Base-by-base conservation (phyloP, 1,139 yeast species). In the Cylindricascospora bacillispora region DNA sequence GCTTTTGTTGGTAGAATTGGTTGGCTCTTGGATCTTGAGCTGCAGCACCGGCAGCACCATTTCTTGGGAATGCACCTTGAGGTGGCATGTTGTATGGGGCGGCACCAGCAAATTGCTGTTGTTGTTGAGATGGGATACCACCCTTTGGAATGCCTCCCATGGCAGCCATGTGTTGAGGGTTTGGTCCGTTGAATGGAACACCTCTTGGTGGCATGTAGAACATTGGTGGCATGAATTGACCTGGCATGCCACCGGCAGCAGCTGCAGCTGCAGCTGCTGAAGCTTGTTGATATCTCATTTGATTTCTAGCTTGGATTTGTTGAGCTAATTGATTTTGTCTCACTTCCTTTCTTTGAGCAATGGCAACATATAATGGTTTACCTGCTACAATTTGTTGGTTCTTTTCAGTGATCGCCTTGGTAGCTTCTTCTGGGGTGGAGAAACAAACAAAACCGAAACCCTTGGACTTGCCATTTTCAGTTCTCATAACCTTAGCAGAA, bases 401-500 rank as follows among this genome's bases (percentile, higher is more conserved):
- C 95, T 89, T 86, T 69, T 89, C 98, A 51, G 92, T 73, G 59
- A 86, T 85, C 44, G 99, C 99, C 69, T 85, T 85, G 52, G 95
- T 82, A 47, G 99, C 98, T 71, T 89, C 98, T 63, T 89, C 98
- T 54, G 97, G 95, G 43, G 93, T 65, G 35, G 95, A 77, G 79
- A 80, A 92, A 66, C 98, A 85, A 51, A 89, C 99, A 59, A 89
- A 89, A 55, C 98, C 98, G 59, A 89, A 89, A 47, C 98, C 97
- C 70, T 82, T 86, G 42, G 97, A 83, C 66, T 83, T 85, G 48
- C 95, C 95, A 41, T 73, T 62, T 52, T 86, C 95, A 58, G 83
- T 95, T 54, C 80, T 75, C 95, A 89, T 86, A 46, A 89, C 93
- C 67, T 82, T 85, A 45, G 92, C 95, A 41, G 95, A 82, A 47